A percentile compares a stretch with the other conserved stretches of the same genome.
Conservation (phyloP, 257 asterid genomes). For the Nicotiana tabacum region DNA sequence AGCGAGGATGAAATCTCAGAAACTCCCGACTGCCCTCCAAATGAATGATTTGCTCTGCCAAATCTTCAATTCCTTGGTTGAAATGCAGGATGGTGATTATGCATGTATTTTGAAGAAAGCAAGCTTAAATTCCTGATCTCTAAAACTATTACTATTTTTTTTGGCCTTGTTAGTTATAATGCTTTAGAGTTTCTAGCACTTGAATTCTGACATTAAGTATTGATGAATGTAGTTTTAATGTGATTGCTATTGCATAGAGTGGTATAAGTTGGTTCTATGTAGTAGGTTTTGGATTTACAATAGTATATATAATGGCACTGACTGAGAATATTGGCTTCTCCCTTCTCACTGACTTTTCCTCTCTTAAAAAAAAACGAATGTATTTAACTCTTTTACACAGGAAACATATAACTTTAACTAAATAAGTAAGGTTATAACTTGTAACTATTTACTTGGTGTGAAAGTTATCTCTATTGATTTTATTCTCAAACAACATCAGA, state of each 20-base stretch:
- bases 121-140: not conserved
- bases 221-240: not conserved
- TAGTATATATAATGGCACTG: not conserved
- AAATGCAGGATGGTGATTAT: not conserved
- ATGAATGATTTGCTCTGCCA: slow-evolving; percentile 20
- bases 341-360: no score
- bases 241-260: not conserved
- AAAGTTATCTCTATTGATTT: no score
- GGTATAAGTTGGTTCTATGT: not conserved
- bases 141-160: not conserved
- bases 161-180: not conserved
- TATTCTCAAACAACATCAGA: no score
- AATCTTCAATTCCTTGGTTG: not conserved
- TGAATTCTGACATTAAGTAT: not conserved
- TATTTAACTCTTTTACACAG: no score
- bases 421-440: no score
- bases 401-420: no score
- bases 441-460: no score
- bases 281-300: not conserved
- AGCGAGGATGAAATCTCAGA: slow-evolving; percentile 20
- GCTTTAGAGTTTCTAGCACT: not conserved
- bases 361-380: no score
- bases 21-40: slow-evolving; percentile 15
- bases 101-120: slow-evolving; percentile 1
- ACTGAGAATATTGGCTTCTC: not conserved